phyloP scores from a whole-genome alignment of 2,329 filamentous ascomycete genomes.

The Fusarium sp. region DNA sequence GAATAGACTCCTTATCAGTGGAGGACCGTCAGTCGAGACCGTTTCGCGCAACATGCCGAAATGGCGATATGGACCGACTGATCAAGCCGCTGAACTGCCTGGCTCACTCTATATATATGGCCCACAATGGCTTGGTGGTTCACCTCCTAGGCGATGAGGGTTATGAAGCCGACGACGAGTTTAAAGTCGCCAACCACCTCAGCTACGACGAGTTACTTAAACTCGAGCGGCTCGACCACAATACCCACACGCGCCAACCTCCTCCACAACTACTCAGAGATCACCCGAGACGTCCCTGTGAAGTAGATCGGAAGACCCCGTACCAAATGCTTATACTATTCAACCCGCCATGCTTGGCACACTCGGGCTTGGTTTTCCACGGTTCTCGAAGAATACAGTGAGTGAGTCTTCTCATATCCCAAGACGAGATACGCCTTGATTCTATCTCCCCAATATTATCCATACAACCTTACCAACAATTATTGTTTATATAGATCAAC shows the following conservation, averaged over 20 bases:
- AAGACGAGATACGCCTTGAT: neutral
- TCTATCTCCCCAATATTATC: neutral
- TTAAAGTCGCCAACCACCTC: neutral
- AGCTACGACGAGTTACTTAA: neutral
- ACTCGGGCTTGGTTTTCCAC: neutral
- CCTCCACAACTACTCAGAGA: neutral
- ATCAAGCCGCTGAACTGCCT: neutral
- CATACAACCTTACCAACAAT: neutral
- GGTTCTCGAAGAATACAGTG: neutral
- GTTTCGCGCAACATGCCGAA: no score
- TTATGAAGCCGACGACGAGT: neutral
- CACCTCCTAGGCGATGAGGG: neutral
- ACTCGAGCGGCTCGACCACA: neutral
- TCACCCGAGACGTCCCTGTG: neutral
- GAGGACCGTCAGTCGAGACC: neutral
- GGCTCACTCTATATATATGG: neutral
- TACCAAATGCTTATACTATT: neutral
- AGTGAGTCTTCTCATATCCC: neutral
- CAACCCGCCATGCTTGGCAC: neutral
- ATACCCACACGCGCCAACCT: neutral
- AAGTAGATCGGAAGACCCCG: neutral
- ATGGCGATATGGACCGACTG: no score
- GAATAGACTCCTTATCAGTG: no score
- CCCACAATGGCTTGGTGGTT: neutral
- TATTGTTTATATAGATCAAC: neutral